Conservation (phyloP, 2,329 filamentous ascomycete species). For the Aspergillus proliferans region DNA sequence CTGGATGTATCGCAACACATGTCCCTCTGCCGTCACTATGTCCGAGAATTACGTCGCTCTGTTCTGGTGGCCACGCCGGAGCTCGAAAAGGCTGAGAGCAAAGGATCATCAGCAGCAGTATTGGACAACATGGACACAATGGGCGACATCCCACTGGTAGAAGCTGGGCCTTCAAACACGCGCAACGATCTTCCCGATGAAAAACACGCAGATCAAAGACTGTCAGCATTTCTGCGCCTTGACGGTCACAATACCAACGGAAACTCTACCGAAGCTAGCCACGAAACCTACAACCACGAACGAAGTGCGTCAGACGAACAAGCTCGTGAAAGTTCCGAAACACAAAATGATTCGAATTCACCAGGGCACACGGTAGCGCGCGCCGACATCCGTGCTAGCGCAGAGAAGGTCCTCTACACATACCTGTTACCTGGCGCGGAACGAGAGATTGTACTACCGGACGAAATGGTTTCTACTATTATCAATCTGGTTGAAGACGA, state of each 20-base stretch:
- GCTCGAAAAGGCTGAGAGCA: conserved; percentile 71
- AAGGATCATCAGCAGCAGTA: conserved; percentile 74
- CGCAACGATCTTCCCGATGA: conserved; percentile 57
- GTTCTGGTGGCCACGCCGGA: conserved; percentile 92
- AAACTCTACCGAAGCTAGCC: conserved; percentile 51
- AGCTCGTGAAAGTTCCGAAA: conserved; percentile 52
- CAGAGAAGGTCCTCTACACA: conserved; percentile 98
- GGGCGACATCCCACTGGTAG: conserved; percentile 50
- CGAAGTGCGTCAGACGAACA: conserved; percentile 40
- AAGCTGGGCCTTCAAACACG: conserved; percentile 50
- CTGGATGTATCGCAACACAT: conserved; percentile 99
- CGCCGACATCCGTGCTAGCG: conserved; percentile 83
- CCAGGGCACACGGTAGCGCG: conserved; percentile 78
- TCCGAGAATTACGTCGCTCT: conserved; percentile 86
- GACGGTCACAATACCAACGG: conserved; percentile 41
- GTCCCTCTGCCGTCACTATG: conserved; percentile 92
- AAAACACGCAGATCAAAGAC: conserved; percentile 75
- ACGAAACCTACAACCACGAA: conserved; percentile 41
- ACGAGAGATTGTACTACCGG: conserved; percentile 88
- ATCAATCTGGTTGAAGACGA: conserved; percentile 84
- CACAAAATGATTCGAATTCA: conserved; percentile 71
- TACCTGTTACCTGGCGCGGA: conserved; percentile 93
- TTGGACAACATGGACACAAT: conserved; percentile 66
- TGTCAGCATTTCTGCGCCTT: conserved; percentile 78
- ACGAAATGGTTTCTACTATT: conserved; percentile 78